These are phyloP conservation scores for Candida sojae DNA, from an alignment of 1,139 yeast species.

Conservation along the genomic window DNA sequence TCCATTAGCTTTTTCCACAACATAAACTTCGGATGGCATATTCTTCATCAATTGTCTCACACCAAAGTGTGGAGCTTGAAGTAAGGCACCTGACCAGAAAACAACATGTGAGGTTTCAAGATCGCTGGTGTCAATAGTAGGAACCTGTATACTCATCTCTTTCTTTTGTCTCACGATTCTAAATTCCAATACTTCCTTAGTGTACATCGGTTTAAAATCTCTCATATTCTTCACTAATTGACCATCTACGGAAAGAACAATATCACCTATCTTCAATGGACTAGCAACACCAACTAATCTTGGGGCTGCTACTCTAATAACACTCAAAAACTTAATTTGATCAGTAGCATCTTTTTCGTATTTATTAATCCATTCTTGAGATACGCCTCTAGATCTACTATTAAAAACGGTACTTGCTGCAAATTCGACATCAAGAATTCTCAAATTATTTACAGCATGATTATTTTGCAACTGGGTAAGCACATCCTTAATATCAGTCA, in stretches of 20 bases:
- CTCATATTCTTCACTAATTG: slow-evolving; percentile 63
- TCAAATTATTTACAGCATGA: slow-evolving; percentile 52
- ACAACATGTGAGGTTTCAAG: slow-evolving; percentile 68
- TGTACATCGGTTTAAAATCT: slow-evolving; percentile 61
- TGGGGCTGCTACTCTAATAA: slow-evolving; percentile 67
- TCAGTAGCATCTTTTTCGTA: slow-evolving; percentile 63
- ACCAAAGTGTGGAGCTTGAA: slow-evolving; percentile 56
- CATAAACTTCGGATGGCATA: slow-evolving; percentile 81
- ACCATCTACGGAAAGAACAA: slow-evolving; percentile 69
- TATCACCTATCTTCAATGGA: slow-evolving; percentile 63
- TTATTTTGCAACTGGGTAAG: slow-evolving; percentile 55
- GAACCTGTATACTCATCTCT: slow-evolving; percentile 56
- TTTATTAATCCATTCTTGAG: slow-evolving; percentile 75
- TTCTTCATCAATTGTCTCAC: slow-evolving; percentile 68
- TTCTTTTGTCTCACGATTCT: slow-evolving; percentile 60
- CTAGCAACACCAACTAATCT: slow-evolving; percentile 22
- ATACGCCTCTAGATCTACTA: slow-evolving; percentile 84
- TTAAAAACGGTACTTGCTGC: slow-evolving; percentile 67
- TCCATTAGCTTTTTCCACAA: slow-evolving; percentile 70
- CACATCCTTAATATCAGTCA: slow-evolving; percentile 60
- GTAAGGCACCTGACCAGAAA: slow-evolving; percentile 78
- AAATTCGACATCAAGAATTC: slow-evolving; percentile 80
- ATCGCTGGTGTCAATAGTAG: slow-evolving; percentile 58
- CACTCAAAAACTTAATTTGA: slow-evolving; percentile 72
- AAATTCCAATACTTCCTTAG: slow-evolving; percentile 50